Evolutionary conservation across 2,329 filamentous ascomycete genomes (phyloP).

Genomic region (Ceratocystis eucalypticola): DNA sequence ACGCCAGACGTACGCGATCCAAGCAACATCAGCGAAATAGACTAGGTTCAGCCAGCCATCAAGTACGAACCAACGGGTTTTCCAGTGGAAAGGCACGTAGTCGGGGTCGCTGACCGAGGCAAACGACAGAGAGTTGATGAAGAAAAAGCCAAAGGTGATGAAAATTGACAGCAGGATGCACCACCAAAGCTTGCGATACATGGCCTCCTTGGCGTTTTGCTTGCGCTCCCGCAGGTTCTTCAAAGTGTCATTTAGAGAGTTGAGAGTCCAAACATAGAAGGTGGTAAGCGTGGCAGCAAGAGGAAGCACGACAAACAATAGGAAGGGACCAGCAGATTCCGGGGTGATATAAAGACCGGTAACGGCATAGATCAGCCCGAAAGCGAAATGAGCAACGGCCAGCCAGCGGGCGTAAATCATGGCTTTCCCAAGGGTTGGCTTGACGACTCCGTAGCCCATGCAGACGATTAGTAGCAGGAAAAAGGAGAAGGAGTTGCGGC

Average conservation of each 20-base stretch:
- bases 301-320: slow-evolving; percentile 85
- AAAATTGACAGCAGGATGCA: slow-evolving; percentile 84
- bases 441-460: slow-evolving; percentile 98
- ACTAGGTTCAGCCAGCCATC: slow-evolving; percentile 97
- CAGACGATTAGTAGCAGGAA: slow-evolving; percentile 95
- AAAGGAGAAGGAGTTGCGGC: slow-evolving; percentile 94
- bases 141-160: slow-evolving; percentile 96
- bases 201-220: slow-evolving; percentile 80
- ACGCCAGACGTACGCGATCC: slow-evolving; percentile 90
- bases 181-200: slow-evolving; percentile 99
- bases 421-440: slow-evolving; percentile 75
- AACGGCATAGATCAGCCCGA: slow-evolving; percentile 84
- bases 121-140: slow-evolving; percentile 93
- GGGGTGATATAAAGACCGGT: slow-evolving; percentile 80
- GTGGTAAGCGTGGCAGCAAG: slow-evolving; percentile 83
- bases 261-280: slow-evolving; percentile 98
- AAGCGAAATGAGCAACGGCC: slow-evolving; percentile 84
- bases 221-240: slow-evolving; percentile 92
- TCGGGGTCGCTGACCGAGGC: slow-evolving; percentile 71
- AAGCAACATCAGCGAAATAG: slow-evolving; percentile 84
- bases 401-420: slow-evolving; percentile 91
- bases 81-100: slow-evolving; percentile 94
- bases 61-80: slow-evolving; percentile 90
- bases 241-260: slow-evolving; percentile 85
- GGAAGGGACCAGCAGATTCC: slow-evolving; percentile 72